phyloP scores from a whole-genome alignment of 2,329 filamentous ascomycete genomes.

The Neopestalotiopsis sp. region DNA sequence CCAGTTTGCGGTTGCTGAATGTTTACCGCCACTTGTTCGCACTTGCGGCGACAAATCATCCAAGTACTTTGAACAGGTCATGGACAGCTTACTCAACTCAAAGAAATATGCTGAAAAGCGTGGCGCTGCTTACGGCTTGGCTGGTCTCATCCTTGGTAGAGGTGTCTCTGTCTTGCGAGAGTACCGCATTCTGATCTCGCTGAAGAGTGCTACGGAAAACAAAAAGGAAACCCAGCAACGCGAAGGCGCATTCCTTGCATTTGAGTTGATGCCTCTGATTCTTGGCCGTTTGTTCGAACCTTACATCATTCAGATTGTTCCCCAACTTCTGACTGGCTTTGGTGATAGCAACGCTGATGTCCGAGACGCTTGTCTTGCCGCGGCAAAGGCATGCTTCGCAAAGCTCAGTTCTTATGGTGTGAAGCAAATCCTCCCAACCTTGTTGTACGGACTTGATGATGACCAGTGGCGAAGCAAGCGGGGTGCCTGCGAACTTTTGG shows the following conservation, averaged over 20 bases:
- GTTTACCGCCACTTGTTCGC: constrained; percentile 86
- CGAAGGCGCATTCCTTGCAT: constrained; percentile 86
- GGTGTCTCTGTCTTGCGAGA: constrained; percentile 83
- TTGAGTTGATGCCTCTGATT: constrained; percentile 86
- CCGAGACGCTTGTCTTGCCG: constrained; percentile 88
- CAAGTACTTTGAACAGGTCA: constrained; percentile 79
- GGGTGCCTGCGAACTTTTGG: constrained; percentile 93
- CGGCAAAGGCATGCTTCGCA: constrained; percentile 92
- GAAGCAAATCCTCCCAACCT: constrained; percentile 88
- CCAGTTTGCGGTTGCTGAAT: constrained; percentile 94
- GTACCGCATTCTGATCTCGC: constrained; percentile 81
- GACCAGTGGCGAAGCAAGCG: constrained; percentile 98
- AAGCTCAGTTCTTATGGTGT: constrained; percentile 95
- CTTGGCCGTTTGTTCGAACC: constrained; percentile 92
- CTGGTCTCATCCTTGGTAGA: constrained; percentile 86
- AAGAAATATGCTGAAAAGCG: constrained; percentile 93
- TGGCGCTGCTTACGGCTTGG: constrained; percentile 93
- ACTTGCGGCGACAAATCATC: constrained; percentile 78
- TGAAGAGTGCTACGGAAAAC: constrained; percentile 86
- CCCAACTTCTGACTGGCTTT: constrained; percentile 86
- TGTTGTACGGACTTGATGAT: constrained; percentile 91
- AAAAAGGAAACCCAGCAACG: constrained; percentile 91
- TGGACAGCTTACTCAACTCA: constrained; percentile 81
- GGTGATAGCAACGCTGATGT: constrained; percentile 89
- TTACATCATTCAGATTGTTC: constrained; percentile 94